Evolutionary conservation across 164 flowering plant genomes (phyloP), one percentile per base, ranked within the genome.

Genomic region (Magnolia changhungtana): DNA sequence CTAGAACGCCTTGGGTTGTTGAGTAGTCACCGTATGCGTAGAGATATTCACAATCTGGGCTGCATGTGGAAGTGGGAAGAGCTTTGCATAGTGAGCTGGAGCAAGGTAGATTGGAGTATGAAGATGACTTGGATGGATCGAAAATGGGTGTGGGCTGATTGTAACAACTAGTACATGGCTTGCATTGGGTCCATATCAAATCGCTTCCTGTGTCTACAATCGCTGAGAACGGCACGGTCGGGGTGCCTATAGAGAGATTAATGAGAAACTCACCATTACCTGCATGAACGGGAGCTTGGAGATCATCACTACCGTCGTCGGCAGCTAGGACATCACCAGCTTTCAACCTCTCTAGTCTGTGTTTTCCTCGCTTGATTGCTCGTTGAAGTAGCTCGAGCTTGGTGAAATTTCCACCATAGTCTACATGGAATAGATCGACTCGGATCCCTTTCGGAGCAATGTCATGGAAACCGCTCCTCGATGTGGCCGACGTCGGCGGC

Each of bases 181-280:
- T 79, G 84, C 97, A 95, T 37, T 95, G 96, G 0, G 98, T 92
- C 99, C 98, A 95, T 8, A 92, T 86, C 63, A 95, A 75, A 74
- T 95, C 99, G 72, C 99, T 95, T 0, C 99, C 99, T 0, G 97
- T 92, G 80, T 95, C 99, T 80, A 95, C 51, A 18, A 93, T 88
- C 0, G 96, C 96, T 0, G 82, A 71, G 79, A 77, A 90, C 6
- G 82, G 67, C 51, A 64, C 76, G 1, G 95, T 82, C 3, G 99
- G 99, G 0, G 92, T 88, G 6, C 99, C 99, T 8, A 93, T 91
- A 0, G 89, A 73, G 6, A 95, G 58, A 23, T 84, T 74, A 90
- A 93, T 86, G 18, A 92, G 80, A 55, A 82, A 93, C 81, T 93
- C 99, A 0, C 97, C 98, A 24, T 76, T 82, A 1, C 92, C 92